phyloP scores from a whole-genome alignment of 2,329 filamentous ascomycete genomes.

The Stemphylium beticola region DNA sequence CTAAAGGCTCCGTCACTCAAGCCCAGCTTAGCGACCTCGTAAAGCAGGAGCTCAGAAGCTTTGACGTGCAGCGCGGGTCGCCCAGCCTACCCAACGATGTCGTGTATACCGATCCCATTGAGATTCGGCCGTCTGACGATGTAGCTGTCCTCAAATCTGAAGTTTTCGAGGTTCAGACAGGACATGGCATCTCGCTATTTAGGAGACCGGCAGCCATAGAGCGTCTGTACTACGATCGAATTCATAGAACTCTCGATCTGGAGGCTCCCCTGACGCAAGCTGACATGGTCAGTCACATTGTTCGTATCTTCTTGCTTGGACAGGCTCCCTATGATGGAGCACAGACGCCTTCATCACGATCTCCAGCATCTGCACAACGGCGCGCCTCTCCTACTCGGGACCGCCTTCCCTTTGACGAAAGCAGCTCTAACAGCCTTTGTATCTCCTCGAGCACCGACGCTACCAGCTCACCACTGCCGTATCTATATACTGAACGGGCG shows the following conservation, averaged over 20 bases:
- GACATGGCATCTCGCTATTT: conserved; percentile 1
- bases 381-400: too few relatives aligned
- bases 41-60: neutral
- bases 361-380: too few relatives aligned
- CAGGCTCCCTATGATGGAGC: too few relatives aligned
- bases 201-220: neutral
- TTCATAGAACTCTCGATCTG: neutral
- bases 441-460: too few relatives aligned
- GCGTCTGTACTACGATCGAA: conserved; percentile 3
- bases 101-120: neutral
- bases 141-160: neutral
- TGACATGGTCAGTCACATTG: conserved; percentile 2
- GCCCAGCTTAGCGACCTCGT: neutral
- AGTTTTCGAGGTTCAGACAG: neutral
- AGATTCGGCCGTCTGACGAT: neutral
- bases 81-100: too few relatives aligned
- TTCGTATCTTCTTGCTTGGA: conserved; percentile 6
- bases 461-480: too few relatives aligned
- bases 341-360: too few relatives aligned
- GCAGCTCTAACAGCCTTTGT: too few relatives aligned
- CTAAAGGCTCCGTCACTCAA: neutral
- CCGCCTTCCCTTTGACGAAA: too few relatives aligned
- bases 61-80: too few relatives aligned
- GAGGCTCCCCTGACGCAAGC: neutral
- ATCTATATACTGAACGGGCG: too few relatives aligned